Conservation (phyloP, 306 rosid species). For the Dryas octopetala region DNA sequence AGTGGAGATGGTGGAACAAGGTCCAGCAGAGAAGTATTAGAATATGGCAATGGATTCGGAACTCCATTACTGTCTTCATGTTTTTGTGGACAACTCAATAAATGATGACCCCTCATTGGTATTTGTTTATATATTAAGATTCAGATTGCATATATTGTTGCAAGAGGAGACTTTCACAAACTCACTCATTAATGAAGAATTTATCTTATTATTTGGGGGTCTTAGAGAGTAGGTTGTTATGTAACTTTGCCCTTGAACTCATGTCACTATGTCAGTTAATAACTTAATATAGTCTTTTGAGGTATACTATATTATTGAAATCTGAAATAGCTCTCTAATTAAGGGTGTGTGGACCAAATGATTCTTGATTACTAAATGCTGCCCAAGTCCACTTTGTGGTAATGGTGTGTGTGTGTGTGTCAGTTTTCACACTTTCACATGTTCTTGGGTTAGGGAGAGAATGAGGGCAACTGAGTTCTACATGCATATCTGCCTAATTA, state of each 20-base stretch:
- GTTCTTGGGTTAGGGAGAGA: not conserved
- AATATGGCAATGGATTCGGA: slow-evolving; percentile 35
- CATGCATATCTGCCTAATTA: too few relatives aligned
- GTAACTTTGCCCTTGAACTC: not conserved
- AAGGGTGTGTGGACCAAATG: not conserved
- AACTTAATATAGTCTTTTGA: slow-evolving; percentile 1
- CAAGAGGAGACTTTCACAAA: not conserved
- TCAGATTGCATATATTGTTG: not conserved
- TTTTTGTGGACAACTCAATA: slow-evolving; percentile 36
- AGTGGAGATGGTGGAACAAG: slow-evolving; percentile 27
- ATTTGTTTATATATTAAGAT: not conserved
- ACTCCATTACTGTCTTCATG: slow-evolving; percentile 35
- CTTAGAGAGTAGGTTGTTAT: not conserved
- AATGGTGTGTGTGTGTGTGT: not conserved
- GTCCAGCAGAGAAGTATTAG: slow-evolving; percentile 28
- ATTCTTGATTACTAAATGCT: slow-evolving; percentile 8
- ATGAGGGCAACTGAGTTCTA: too few relatives aligned
- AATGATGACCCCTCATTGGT: slow-evolving; percentile 10
- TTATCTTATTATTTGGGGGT: too few relatives aligned
- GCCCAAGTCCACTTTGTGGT: not conserved
- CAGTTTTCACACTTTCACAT: not conserved
- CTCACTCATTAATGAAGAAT: not conserved
- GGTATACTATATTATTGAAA: not conserved
- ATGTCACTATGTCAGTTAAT: not conserved
- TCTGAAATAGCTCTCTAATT: not conserved